Base-by-base conservation (phyloP, 169 alveolate genomes). In the Nephromyces sp. region DNA sequence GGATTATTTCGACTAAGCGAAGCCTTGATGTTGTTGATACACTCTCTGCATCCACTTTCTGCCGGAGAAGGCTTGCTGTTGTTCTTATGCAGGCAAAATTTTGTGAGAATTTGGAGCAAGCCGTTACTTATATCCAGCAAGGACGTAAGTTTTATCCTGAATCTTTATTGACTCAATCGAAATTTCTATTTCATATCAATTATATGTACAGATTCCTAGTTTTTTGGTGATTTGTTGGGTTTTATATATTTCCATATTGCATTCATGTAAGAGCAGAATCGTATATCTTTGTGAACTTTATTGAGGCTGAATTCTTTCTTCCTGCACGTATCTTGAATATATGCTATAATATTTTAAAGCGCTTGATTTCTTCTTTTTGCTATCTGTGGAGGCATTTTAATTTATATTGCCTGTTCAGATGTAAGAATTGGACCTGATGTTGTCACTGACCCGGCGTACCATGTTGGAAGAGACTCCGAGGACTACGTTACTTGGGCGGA, bases 401-500 rank as follows among this genome's bases (percentile, higher is more conserved):
- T 3, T n/a, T n/a, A n/a, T n/a, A n/a, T n/a, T 52, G 6, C 25
- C 29, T 24, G 6, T 28, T 43, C 64, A 74, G 81, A 65, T 6
- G 64, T 65, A 22, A 35, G 75, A 0, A 93, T 97, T 24, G 99
- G 99, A 3, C 91, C 96, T 29, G 96, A 95, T 57, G 90, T 92
- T 27, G 87, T 94, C 66, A 93, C 93, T 64, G 93, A 94, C 70
- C 98, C 99, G 8, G 96, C 98, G 21, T 86, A 90, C 70, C 97
- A 94, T 78, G 96, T 97, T 24, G 91, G 95, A 15, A 79, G 99
- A 77, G 90, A 89, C 51, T 82, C 92, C 89, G 99, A 96, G 84
- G 99, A 96, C 81, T 95, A 91, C 80, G 91, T 96, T 21, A 92
- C 96, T 34, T 96, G 99, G 99, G 89, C 96, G 31, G 94, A 94